Evolutionary conservation across 805 yeast species (phyloP), one percentile per base, ranked within the genome.

Genomic region (Lipomyces starkeyi): DNA sequence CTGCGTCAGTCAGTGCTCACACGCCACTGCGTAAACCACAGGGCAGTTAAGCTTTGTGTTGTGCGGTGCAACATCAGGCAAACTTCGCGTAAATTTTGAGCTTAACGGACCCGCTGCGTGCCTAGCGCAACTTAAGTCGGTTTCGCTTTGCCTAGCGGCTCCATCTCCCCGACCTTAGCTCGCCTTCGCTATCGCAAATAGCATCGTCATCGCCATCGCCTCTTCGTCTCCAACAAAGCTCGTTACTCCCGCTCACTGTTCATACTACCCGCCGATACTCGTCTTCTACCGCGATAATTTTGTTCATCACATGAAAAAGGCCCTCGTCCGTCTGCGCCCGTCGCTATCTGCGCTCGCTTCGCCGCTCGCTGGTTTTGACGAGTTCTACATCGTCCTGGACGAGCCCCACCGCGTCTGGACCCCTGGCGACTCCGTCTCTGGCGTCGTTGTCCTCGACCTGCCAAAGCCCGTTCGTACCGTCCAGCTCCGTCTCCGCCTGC

Each of bases 321-420:
- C 72, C 58, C 71, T 69, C 58, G 63, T 65, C 52, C 68, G 70
- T 56, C 66, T 69, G 52, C 64, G 69, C 32, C 72, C 70, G 61
- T 32, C 66, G 64, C 60, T 69, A 13, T 58, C 71, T 17, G 67
- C 64, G 35, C 59, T 69, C 59, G 43, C 69, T 22, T 11, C 63
- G 32, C 69, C 69, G 58, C 65, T 62, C 22, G 32, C 71, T 22
- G 64, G 64, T 20, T 54, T 73, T 3, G 76, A 67, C 63, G 93
- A 90, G 71, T 88, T 91, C 78, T 90, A 87, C 77, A 87, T 92
- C 59, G 82, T 82, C 58, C 81, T 92, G 58, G 89, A 88, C 69
- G 88, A 88, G 64, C 93, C 97, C 0, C 97, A 91, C 77, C 85
- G 86, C 71, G 80, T 85, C 3, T 91, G 89, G 86, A 80, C 82